Evolutionary conservation across 2,329 filamentous ascomycete genomes (phyloP), one percentile per base, ranked within the genome.

Genomic region (Neopestalotiopsis sp.): DNA sequence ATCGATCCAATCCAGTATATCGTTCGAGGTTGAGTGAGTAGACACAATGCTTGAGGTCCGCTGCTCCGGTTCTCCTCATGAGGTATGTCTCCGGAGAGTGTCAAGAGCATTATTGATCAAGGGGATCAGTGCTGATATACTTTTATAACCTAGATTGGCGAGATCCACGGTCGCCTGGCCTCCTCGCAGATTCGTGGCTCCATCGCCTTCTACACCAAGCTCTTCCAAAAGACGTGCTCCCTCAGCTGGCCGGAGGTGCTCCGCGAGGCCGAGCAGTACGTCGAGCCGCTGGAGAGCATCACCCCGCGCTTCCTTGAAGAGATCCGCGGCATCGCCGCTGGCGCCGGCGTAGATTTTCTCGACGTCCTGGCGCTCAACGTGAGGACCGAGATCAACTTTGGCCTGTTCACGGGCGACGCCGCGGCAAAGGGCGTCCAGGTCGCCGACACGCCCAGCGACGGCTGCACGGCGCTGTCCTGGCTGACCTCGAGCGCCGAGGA

Each of bases 321-420:
- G 71, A 84, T 86, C 72, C 75, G 77, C 67, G 90, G 87, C 12
- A 82, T 90, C 56, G 87, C 88, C 0, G 81, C 85, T 1, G 88
- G 88, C 2, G 81, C 87, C 0, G 77, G 74, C 0, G 74, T 83
- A 7, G 71, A 79, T 0, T 72, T 89, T 1, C 74, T 85, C 2
- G 86, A 89, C 61, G 83, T 90, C n/a, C 75, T 90, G 1, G 86
- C 87, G 1, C 76, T 90, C 12, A 90, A 90, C 67, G 83, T 88
- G 5, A 81, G 87, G 1, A 88, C 85, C 0, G 87, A 89, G 76
- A 88, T 89, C 70, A 82, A 81, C 1, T 89, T 90, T 68, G 87
- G 88, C 0, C 76, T 88, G 14, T 89, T 87, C 70, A 82, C 80
- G 17, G 73, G 76, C 1, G 62, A 68, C 4, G 67, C 70, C 9